A percentile compares a stretch with the other conserved stretches of the same genome.
Evolutionary conservation across 352 stramenopile genomes (phyloP).

Genomic region (Phytophthora multivora): DNA sequence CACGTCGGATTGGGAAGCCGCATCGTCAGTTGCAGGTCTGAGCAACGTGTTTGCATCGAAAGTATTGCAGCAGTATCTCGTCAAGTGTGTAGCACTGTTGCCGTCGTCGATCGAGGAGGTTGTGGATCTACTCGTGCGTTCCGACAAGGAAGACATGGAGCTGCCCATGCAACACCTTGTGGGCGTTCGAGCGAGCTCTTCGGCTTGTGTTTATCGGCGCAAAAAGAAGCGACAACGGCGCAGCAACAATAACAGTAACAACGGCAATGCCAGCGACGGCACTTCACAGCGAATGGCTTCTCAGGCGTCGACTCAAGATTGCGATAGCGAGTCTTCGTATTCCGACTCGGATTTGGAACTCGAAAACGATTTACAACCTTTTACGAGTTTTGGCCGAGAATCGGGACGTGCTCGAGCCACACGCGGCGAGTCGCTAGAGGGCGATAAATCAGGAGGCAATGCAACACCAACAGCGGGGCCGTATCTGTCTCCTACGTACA

Average conservation of each 20-base stretch:
- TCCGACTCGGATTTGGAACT: slow-evolving; percentile 46
- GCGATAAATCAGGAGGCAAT: slow-evolving; percentile 16
- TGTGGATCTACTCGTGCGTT: slow-evolving; percentile 67
- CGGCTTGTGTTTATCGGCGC: slow-evolving; percentile 58
- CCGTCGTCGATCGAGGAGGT: slow-evolving; percentile 71
- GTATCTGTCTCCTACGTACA: slow-evolving; percentile 39
- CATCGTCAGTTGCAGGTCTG: slow-evolving; percentile 34
- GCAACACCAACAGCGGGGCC: slow-evolving; percentile 3
- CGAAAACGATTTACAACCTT: slow-evolving; percentile 37
- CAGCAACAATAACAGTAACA: slow-evolving; percentile 28
- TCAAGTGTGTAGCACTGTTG: slow-evolving; percentile 68
- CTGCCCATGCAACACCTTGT: slow-evolving; percentile 71
- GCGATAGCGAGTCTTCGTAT: slow-evolving; percentile 50
- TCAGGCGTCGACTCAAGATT: slow-evolving; percentile 32
- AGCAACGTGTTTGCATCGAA: slow-evolving; percentile 56
- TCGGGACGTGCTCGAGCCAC: slow-evolving; percentile 28
- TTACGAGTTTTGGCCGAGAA: slow-evolving; percentile 28
- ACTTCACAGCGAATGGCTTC: slow-evolving; percentile 26
- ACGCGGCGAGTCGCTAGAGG: slow-evolving; percentile 28
- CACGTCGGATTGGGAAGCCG: slow-evolving; percentile 37
- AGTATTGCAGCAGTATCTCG: slow-evolving; percentile 75
- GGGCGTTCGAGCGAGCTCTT: slow-evolving; percentile 60
- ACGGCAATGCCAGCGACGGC: slow-evolving; percentile 1
- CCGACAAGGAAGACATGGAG: slow-evolving; percentile 71
- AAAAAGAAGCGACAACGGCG: slow-evolving; percentile 46